Base-by-base conservation (phyloP, 495 filamentous ascomycete genomes). In the Corynascus novoguineensis region DNA sequence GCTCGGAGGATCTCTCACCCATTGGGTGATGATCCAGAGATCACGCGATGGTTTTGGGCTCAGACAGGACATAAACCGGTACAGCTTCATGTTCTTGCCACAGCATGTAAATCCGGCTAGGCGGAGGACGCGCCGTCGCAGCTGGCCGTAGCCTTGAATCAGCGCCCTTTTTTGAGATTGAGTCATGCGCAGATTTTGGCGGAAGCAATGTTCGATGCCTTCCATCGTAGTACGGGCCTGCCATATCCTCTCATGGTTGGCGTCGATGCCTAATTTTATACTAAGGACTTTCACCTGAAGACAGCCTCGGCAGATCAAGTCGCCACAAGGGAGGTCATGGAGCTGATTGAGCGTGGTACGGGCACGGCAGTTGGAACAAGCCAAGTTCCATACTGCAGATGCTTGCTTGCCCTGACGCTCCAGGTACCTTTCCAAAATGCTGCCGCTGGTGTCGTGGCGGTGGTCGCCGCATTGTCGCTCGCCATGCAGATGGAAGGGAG, bases 321-420 rank as follows among this genome's bases (percentile, higher is more conserved):
- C 34, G 0, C 58, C 61, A 50, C 61, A 63, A 15, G 58, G 61
- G 7, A 63, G 58, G n/a, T 57, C 48, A 31, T 63, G 61, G 32
- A 63, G 49, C 14, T 50, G 4, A 28, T 21, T 48, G 41, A 55
- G 53, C 1, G 15, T 19, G 28, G 22, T 11, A 17, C 21, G 48
- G 47, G 11, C 3, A 10, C 34, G 38, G 53, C 59, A 60, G 21
- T 45, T 50, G 11, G 21, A 17, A 32, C 58, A 60, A 4, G 50
- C 6, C 35, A 58, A 0, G 12, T 17, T 25, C 44, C 69, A 73
- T 44, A 54, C 61, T 1, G 14, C 22, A 17, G 53, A 51, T 15
- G 22, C 22, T 1, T 44, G 41, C 5, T 17, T 55, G 53, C 38
- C 27, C 31, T 55, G 32, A 27, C 27, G 61, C n/a, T 12, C 14